Evolutionary conservation across 2,329 filamentous ascomycete genomes (phyloP), one percentile per base, ranked within the genome.

Genomic region (Paecilomyces niveus): DNA sequence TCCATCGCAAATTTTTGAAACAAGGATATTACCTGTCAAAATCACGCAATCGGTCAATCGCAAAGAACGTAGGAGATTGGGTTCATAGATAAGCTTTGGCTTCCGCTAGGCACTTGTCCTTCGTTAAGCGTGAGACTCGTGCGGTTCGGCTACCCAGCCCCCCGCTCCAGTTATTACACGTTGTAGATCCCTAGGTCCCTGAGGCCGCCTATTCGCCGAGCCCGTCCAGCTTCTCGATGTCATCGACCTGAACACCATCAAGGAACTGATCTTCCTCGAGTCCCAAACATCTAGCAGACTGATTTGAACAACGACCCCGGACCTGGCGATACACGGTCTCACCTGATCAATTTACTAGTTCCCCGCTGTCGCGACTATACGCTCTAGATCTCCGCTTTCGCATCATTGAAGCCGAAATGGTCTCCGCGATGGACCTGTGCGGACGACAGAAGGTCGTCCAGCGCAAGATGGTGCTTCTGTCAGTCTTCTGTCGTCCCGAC

Each of bases 391-490:
- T 51, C 55, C 54, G 39, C 54, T 54, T 56, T 57, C 57, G 32
- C 53, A 21, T 54, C 57, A 53, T 39, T 53, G 39, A 57, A 15
- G 39, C 57, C 58, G 29, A 24, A 45, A 29, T 51, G 49, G 32
- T 57, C 31, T 54, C 60, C 67, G 72, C 65, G 59, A 82, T 83
- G 80, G 75, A 80, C 69, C 76, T 86, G 62, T 89, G 88, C 73
- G 87, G 88, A 69, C 86, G 87, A 65, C 87, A 85, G 63, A 90
- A 95, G 81, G 92, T 90, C 58, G 90, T 93, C 68, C 90, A 95
- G 85, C 90, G 92, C 79, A 97, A 97, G 87, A 89, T 97, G 79
- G 92, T 97, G 71, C 84, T 97, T 68, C 83, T 97, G 89, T 95
- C 62, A 72, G 68, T 69, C 8, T 33, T 3, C 3, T n/a, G 45